Evolutionary conservation across 1,284 basidiomycete genomes (phyloP), one percentile per base, ranked within the genome.

Genomic region (Ceratobasidium sp.): DNA sequence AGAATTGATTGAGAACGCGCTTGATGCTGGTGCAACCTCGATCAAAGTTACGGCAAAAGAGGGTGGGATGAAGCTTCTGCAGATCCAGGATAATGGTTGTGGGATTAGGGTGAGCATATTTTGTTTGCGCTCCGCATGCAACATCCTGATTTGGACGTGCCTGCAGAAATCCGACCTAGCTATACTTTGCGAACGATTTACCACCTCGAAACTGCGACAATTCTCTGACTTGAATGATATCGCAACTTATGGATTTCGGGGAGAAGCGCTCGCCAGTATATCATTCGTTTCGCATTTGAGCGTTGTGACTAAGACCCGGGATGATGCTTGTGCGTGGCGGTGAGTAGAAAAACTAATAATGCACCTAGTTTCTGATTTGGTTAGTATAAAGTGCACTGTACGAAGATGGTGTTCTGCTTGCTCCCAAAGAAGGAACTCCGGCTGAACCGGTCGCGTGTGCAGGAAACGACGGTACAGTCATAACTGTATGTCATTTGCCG

Each of bases 11-110:
- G 98, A 99, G 86, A 99, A 99, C 83, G 91, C 94, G 26, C 89
- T 99, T 44, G 98, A 99, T 86, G 98, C 98, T 0, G 94, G 95
- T 1, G 89, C 97, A 40, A 97, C 94, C 0, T 91, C 92, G 0
- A 96, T 99, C 83, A 92, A 93, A 66, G 88, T 99, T 75, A 95
- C 93, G 0, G 90, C 97, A 81, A 98, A 98, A 85, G 97, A 99
- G 78, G 98, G 98, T 0, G 98, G 98, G 0, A 87, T 99, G 87
- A 99, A 98, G 85, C 87, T 97, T 64, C 89, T 99, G 39, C 97
- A 98, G 85, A 98, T 99, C 73, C 95, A 97, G 82, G 98, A 99
- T 84, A 98, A 99, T 83, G 98, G 97, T 0, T 95, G 91, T 84
- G 97, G 97, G 1, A 98, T 99, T 82, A 90, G 93, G 61, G 96